phyloP scores from a whole-genome alignment of 225 moss, liverwort and hornwort genomes.

The Ulota crispa region DNA sequence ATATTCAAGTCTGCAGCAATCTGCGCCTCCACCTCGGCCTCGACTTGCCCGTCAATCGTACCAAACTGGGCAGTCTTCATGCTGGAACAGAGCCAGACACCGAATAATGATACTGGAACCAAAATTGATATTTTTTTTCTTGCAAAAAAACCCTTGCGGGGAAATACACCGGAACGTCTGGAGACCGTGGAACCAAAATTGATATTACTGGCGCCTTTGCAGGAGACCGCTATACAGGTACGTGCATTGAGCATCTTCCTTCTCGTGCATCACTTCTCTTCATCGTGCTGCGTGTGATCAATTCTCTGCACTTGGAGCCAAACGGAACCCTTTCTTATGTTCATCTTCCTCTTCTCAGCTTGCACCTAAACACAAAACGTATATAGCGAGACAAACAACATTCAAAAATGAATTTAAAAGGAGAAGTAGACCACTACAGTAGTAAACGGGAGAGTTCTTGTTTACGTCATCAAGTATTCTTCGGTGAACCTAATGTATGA shows the following conservation, averaged over 20 bases:
- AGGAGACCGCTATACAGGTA: conserved; percentile 1
- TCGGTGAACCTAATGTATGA: no score
- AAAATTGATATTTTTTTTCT: neutral
- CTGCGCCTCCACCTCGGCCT: conserved; percentile 41
- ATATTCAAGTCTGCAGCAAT: conserved; percentile 48
- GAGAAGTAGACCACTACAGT: no score
- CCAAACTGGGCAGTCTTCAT: conserved; percentile 24
- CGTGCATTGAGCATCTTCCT: neutral
- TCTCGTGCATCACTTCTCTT: neutral
- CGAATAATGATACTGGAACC: neutral
- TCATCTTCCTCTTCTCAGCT: neutral
- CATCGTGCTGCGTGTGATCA: neutral
- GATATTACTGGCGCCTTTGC: neutral
- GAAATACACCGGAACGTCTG: no score
- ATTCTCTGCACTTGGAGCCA: conserved; percentile 5
- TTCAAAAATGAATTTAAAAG: no score
- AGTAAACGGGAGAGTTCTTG: no score
- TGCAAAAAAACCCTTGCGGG: no score
- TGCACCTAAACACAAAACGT: neutral
- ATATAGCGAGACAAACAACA: no score
- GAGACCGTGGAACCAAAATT: neutral
- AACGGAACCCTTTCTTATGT: neutral
- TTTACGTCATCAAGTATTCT: no score
- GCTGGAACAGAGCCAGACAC: conserved; percentile 6
- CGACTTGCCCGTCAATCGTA: conserved; percentile 7